These are phyloP conservation scores for Penicillium aurantiogriseum DNA, from an alignment of 2,329 filamentous ascomycete species.

Conservation along the genomic window DNA sequence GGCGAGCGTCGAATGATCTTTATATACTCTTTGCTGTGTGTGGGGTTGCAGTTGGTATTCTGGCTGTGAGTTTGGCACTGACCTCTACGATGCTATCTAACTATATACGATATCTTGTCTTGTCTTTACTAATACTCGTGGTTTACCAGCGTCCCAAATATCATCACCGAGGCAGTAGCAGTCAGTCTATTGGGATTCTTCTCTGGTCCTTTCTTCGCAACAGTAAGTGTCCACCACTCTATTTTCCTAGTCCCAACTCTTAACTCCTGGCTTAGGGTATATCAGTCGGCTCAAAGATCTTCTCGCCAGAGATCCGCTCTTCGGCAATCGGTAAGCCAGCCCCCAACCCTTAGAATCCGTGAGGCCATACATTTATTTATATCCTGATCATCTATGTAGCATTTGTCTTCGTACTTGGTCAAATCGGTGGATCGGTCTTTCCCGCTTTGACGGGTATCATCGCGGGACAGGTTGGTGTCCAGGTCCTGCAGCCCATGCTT, in stretches of 20 bases:
- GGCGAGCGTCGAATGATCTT: slow-evolving; percentile 60
- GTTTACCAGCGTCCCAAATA: slow-evolving; percentile 41
- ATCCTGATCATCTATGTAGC: slow-evolving; percentile 9
- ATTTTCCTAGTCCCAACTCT: neutral
- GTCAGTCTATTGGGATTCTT: slow-evolving; percentile 59
- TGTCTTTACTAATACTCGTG: neutral
- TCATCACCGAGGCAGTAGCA: slow-evolving; percentile 53
- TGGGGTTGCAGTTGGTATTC: slow-evolving; percentile 58
- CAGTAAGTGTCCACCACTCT: slow-evolving; percentile 35
- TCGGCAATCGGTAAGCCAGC: slow-evolving; percentile 45
- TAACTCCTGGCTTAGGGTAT: slow-evolving; percentile 36
- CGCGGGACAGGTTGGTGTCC: slow-evolving; percentile 47
- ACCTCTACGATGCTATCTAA: neutral
- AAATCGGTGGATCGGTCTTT: slow-evolving; percentile 56
- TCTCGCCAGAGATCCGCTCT: slow-evolving; percentile 48
- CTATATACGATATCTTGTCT: neutral
- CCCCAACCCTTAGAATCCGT: neutral
- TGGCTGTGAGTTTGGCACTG: slow-evolving; percentile 46
- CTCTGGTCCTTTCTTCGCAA: slow-evolving; percentile 58
- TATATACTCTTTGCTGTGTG: slow-evolving; percentile 52
- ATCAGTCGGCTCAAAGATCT: slow-evolving; percentile 54
- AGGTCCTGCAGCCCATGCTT: slow-evolving; percentile 54
- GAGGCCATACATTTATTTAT: neutral
- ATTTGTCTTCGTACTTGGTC: slow-evolving; percentile 58
- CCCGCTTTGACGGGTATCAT: slow-evolving; percentile 57